A percentile compares a stretch with the other conserved stretches of the same genome.
Evolutionary conservation across 2,329 filamentous ascomycete genomes (phyloP).

Genomic region (Beauveria varroae): DNA sequence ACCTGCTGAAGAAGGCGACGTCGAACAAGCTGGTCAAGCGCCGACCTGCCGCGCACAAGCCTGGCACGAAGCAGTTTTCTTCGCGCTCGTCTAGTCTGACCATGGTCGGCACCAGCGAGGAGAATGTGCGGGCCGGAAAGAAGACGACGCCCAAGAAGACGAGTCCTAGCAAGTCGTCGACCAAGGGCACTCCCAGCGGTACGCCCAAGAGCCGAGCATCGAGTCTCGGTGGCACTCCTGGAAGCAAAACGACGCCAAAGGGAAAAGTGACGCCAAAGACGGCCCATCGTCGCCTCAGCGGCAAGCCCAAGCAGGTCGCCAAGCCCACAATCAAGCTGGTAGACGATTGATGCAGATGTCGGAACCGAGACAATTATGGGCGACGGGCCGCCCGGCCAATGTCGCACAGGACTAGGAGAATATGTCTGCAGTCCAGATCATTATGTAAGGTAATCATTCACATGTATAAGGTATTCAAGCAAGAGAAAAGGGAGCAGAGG

Average conservation of each 20-base stretch:
- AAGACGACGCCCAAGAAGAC: conserved; percentile 6
- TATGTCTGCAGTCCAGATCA: not conserved
- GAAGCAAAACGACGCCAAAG: conserved; percentile 10
- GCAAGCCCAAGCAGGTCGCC: conserved; percentile 5
- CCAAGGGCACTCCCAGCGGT: conserved; percentile 13
- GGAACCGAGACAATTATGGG: not conserved
- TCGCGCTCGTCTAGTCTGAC: conserved; percentile 18
- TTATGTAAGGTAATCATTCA: not conserved
- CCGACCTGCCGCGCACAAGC: not conserved
- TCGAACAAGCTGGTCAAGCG: conserved; percentile 14
- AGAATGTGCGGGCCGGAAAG: conserved; percentile 11
- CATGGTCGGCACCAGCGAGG: conserved; percentile 12
- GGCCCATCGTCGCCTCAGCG: conserved; percentile 8
- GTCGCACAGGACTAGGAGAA: not conserved
- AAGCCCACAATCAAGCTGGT: conserved; percentile 9
- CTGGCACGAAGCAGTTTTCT: not conserved
- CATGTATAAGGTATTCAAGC: not conserved
- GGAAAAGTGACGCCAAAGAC: conserved; percentile 12
- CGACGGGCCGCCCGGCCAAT: not conserved
- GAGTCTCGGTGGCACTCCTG: not conserved
- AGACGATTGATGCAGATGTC: not conserved
- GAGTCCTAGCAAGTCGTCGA: conserved; percentile 9
- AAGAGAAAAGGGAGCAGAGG: not conserved
- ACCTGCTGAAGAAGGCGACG: conserved; percentile 22
- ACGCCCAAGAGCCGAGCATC: conserved; percentile 10